Evolutionary conservation across 1,284 basidiomycete genomes (phyloP), one percentile per base, ranked within the genome.

Genomic region (Butyriboletus appendiculatus): DNA sequence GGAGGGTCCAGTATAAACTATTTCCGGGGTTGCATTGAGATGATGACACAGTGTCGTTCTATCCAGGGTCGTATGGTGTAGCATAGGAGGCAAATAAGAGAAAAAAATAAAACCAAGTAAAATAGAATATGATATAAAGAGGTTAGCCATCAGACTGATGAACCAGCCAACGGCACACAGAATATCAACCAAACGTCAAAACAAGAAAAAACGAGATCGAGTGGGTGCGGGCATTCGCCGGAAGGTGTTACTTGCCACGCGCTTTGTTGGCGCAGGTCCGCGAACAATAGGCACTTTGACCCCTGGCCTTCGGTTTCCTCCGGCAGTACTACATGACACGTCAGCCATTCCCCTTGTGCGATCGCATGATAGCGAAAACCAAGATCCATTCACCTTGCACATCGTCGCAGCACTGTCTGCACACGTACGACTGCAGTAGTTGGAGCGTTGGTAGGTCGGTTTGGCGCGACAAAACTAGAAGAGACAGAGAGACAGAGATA

Each of bases 351-450:
- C 39, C 10, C 2, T 11, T 20, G 14, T 15, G 26, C 10, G 14
- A 28, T 15, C 11, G 12, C 14, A 24, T 24, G 11, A 24, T 12
- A 20, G 6, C 2, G 41, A 44, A 18, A 39, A 14, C 12, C 9
- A 11, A 15, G 3, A 38, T 15, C 2, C 0, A 30, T 51, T n/a
- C 32, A 61, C 70, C 32, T 71, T 63, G 53, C 71, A 73, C 39
- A 53, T 55, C 45, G 50, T 54, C 22, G 60, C 57, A 34, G 77
- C 81, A 58, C 77, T 76, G 18, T 69, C 67, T n/a, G 80, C 81
- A 63, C 83, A 85, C 28, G 74, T 79, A 64, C 80, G 82, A 49
- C 81, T 81, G 62, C 84, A 85, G 55, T 78, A 84, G 1, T 73
- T 69, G 60, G 79, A 76, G 39, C 72, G 74, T 16, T 69, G 73